These are phyloP conservation scores for Porcisia hertigi DNA, from an alignment of 208 protist genomes.

Conservation along the genomic window DNA sequence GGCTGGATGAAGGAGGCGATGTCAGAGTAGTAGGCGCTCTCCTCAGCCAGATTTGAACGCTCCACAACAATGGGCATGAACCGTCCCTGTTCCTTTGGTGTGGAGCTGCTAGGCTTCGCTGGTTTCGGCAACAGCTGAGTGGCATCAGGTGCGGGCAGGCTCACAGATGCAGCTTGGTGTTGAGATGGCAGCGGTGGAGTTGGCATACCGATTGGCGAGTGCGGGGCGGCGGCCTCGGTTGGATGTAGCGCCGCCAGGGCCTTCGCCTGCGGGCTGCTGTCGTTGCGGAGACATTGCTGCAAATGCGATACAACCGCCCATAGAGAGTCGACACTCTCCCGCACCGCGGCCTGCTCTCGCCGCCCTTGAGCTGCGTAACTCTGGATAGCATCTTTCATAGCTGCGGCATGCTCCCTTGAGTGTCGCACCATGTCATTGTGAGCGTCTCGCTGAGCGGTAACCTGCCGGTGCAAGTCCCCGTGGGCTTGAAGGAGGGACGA, in stretches of 20 bases:
- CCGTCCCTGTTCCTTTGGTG: not conserved
- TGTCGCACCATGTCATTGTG: constrained; percentile 7
- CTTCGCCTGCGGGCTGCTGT: not conserved
- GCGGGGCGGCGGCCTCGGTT: not conserved
- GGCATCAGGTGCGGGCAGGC: not conserved
- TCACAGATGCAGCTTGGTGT: not conserved
- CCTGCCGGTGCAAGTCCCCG: constrained; percentile 17
- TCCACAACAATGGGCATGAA: not conserved
- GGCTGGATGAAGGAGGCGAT: constrained; percentile 27
- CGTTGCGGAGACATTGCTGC: not conserved
- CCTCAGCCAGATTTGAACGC: not conserved
- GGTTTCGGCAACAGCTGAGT: not conserved
- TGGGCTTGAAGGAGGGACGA: constrained; percentile 21
- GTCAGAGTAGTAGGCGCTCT: constrained; percentile 35
- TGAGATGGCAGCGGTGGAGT: not conserved
- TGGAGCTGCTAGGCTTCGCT: not conserved
- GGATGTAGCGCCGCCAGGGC: not conserved
- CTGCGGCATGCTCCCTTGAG: constrained; percentile 7
- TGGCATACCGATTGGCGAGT: not conserved
- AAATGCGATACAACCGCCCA: constrained; percentile 17
- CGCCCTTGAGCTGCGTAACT: constrained; percentile 8
- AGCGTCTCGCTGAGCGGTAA: constrained; percentile 21
- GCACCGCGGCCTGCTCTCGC: constrained; percentile 12
- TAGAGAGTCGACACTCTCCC: constrained; percentile 10
- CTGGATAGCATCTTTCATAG: constrained; percentile 14